Evolutionary conservation across 1,139 yeast genomes (phyloP), one percentile per base, ranked within the genome.

Genomic region (Nakaseomyces sp.): DNA sequence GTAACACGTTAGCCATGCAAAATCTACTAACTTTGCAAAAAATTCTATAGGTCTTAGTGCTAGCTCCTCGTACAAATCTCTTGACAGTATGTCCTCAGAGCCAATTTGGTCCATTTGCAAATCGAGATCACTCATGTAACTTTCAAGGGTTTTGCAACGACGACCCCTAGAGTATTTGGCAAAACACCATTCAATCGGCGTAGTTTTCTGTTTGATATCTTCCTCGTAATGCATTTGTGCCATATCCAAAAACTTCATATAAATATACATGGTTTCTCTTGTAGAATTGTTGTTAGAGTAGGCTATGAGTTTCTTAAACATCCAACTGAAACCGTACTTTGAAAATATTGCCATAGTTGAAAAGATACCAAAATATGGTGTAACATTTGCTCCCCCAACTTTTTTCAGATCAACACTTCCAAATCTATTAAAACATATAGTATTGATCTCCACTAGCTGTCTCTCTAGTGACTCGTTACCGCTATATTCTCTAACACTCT

Each of bases 171-270:
- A 30, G 24, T 19, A 37, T 13, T 33, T 37, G 4, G 31, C 31
- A 16, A 37, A 26, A 37, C 33, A 37, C 41, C 41, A 37, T n/a
- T 37, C 41, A 8, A 37, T 26, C 5, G 41, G 41, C 5, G 41
- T 37, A 5, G 33, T 37, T 4, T 37, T 37, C 9, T 28, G 33
- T 16, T 37, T 37, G 24, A 32, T 40, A 13, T 19, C 26, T 13
- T 40, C 43, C 33, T 30, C 38, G 32, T 39, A 37, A 16, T 19
- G 32, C 22, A 41, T 22, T 19, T 42, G 37, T 25, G 38, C 38
- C 38, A 35, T 35, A 22, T 50, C 54, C 19, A 48, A 37, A 32
- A 37, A 46, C 37, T 49, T 50, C 28, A 50, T 19, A 10, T 45
- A 42, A 5, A 49, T 28, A 35, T 48, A 50, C 5, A 49, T 32